Evolutionary conservation across 176 grass and related monocot species (phyloP), one percentile per base, ranked within the genome.

Genomic region (Miscanthus lutarioriparius): DNA sequence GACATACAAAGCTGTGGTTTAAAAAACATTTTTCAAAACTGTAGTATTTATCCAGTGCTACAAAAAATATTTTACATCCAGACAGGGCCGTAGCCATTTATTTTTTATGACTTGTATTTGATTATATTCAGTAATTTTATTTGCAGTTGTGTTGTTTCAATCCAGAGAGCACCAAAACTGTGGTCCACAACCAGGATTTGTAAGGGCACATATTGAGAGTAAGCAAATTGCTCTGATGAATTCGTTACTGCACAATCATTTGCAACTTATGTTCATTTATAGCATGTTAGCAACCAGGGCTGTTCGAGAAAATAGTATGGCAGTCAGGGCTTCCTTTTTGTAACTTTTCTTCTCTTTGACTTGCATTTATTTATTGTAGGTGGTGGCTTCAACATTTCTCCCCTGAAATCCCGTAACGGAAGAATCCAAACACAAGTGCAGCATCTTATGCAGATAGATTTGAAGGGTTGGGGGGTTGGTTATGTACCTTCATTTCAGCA

Each of bases 391-490:
- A 98, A 94, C 71, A 98, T 98, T 87, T 98, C 96, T 84, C 93
- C 96, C 39, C 70, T 98, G 70, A 95, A 95, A 86, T 81, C 85
- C 78, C 91, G 89, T 80, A 86, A 94, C 72, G 93, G 96, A 67
- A 95, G 88, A 87, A 84, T 75, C 33, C 87, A 91, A 82, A 93
- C 96, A 59, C 96, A 98, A 93, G 96, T 98, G 40, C 93, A 98
- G 15, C 86, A 98, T 85, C 91, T 98, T 74, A 98, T 98, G 91
- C 96, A 98, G 85, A 95, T 98, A 85, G 96, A 98, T 90, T 87
- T 98, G 71, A 98, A 98, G 89, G 93, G 96, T 58, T 98, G 92
- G 95, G 92, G 89, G 30, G 83, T 87, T 63, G 87, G 96, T 82
- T 98, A 93, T 66, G n/a, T 84, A 76, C 93, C 96, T 49, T 90